A percentile compares a stretch with the other conserved stretches of the same genome.
phyloP scores from a whole-genome alignment of 148 eudicot species.

The Arbutus unedo region DNA sequence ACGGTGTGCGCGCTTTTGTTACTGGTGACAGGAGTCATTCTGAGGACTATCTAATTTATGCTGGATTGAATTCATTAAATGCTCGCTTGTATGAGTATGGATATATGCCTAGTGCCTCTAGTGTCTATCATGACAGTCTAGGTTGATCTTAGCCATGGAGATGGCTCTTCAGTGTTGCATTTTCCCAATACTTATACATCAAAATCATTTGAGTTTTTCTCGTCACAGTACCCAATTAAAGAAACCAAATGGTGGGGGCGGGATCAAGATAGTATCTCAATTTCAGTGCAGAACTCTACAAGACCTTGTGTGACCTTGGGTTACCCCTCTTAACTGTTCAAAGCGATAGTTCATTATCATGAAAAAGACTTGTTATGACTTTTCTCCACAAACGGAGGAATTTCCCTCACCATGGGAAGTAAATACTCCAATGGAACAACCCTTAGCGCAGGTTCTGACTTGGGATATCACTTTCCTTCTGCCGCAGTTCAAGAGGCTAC shows the following conservation, averaged over 20 bases:
- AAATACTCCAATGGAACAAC: conserved; percentile 55
- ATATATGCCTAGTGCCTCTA: conserved; percentile 22
- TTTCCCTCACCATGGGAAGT: conserved; percentile 60
- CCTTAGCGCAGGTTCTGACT: conserved; percentile 45
- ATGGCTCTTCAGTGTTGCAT: conserved; percentile 74
- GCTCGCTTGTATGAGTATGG: conserved; percentile 38
- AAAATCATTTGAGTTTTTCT: conserved; percentile 81
- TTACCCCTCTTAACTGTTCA: conserved; percentile 65
- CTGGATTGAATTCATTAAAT: conserved; percentile 39
- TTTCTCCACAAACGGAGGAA: conserved; percentile 48
- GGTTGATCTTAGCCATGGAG: conserved; percentile 70
- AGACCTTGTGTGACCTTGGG: conserved; percentile 84
- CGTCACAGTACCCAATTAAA: conserved; percentile 83
- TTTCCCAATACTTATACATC: conserved; percentile 90
- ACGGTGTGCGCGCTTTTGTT: conserved; percentile 39
- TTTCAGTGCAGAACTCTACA: conserved; percentile 80
- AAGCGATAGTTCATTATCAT: too few species aligned
- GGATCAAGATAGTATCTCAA: conserved; percentile 79
- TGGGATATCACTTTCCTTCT: conserved; percentile 66
- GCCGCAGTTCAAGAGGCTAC: conserved; percentile 69
- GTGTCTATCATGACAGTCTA: conserved; percentile 29
- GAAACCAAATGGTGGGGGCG: conserved; percentile 90
- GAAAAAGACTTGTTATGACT: too few species aligned
- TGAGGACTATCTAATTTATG: conserved; percentile 41
- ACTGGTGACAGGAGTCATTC: conserved; percentile 45